These are phyloP conservation scores for Calamus simplicifolius DNA, from an alignment of 176 grass and related monocot genomes.

Conservation along the genomic window DNA sequence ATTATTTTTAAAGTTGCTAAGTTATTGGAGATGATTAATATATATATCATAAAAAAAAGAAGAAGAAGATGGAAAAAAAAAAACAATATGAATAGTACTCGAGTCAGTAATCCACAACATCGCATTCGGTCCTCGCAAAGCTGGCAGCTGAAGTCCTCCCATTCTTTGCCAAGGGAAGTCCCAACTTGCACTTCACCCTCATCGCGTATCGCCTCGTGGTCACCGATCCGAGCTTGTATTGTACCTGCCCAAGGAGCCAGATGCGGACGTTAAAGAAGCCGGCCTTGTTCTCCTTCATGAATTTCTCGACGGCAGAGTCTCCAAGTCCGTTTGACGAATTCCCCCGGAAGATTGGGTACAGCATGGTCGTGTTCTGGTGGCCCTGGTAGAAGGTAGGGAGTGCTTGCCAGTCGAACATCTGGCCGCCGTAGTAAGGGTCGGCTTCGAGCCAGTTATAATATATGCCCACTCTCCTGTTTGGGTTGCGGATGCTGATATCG, in stretches of 20 bases:
- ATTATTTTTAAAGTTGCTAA: no score
- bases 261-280: constrained; percentile 22
- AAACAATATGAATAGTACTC: no score
- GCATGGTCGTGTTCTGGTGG: background rate
- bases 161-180: constrained; percentile 3
- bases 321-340: background rate
- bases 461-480: constrained; percentile 38
- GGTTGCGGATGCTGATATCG: constrained; percentile 32
- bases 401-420: constrained; percentile 28
- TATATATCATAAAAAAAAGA: no score
- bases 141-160: no score
- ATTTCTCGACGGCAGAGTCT: background rate
- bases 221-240: constrained; percentile 24
- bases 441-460: constrained; percentile 40
- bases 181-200: constrained; percentile 25
- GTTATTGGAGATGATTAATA: no score
- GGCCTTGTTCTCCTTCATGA: background rate
- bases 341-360: constrained; percentile 20
- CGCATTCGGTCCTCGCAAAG: no score
- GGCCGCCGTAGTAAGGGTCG: constrained; percentile 35
- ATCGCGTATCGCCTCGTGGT: constrained; percentile 22
- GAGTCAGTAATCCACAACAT: no score
- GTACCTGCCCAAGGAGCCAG: constrained; percentile 17
- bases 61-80: no score
- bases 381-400: constrained; percentile 45